Conservation (phyloP, 352 stramenopile genomes). For the Phytophthora hybrid region DNA sequence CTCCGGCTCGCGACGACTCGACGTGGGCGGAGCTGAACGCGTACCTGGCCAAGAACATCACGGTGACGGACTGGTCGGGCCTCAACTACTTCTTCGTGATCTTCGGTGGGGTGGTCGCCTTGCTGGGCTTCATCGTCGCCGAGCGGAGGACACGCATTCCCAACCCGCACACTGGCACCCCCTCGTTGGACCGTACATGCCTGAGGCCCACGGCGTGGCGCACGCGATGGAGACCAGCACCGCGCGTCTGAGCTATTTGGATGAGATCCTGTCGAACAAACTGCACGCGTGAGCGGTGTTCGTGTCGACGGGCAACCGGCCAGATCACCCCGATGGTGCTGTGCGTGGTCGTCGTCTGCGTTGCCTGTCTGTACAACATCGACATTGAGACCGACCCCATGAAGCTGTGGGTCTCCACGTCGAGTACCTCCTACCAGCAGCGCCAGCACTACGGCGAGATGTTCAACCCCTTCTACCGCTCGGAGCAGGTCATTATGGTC, state of each 20-base stretch:
- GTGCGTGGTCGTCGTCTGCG: slow-evolving; percentile 48
- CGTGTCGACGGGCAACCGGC: slow-evolving; percentile 48
- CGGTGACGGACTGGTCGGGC: slow-evolving; percentile 45
- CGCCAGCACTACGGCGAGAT: slow-evolving; percentile 66
- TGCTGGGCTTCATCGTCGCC: slow-evolving; percentile 52
- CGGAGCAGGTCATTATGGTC: slow-evolving; percentile 73
- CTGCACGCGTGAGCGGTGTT: slow-evolving; percentile 53
- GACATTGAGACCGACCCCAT: slow-evolving; percentile 70
- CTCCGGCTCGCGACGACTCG: slow-evolving; percentile 23
- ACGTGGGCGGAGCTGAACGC: slow-evolving; percentile 54
- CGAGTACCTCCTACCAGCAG: slow-evolving; percentile 64
- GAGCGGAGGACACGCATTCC: slow-evolving; percentile 36
- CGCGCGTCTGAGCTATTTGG: slow-evolving; percentile 47
- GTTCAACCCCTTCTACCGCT: slow-evolving; percentile 79
- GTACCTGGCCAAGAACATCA: slow-evolving; percentile 51
- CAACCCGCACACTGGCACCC: slow-evolving; percentile 27
- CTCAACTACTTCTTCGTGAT: slow-evolving; percentile 69
- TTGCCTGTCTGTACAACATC: slow-evolving; percentile 48
- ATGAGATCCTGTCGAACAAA: slow-evolving; percentile 53
- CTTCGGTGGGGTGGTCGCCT: slow-evolving; percentile 42
- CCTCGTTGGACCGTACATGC: slow-evolving; percentile 36
- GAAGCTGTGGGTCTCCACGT: slow-evolving; percentile 72
- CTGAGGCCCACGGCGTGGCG: slow-evolving; percentile 32
- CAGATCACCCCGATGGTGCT: slow-evolving; percentile 52
- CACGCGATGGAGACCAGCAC: slow-evolving; percentile 28